These are phyloP conservation scores for Myxozyma neotropica DNA, from an alignment of 805 yeast species.

Conservation along the genomic window DNA sequence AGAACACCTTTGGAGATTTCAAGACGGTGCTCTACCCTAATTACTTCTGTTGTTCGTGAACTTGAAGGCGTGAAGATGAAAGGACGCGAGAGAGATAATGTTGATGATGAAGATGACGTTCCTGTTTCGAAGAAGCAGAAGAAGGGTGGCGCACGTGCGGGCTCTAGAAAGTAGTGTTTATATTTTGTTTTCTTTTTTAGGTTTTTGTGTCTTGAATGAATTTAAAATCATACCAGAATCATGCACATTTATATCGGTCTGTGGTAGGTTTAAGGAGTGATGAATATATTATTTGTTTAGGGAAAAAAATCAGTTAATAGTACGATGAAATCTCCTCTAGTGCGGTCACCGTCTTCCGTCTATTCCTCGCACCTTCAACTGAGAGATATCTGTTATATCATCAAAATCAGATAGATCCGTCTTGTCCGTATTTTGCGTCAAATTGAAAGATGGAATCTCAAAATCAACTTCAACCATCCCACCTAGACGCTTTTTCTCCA, in stretches of 20 bases:
- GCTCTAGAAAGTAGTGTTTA: slow-evolving; percentile 2
- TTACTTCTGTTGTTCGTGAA: slow-evolving; percentile 76
- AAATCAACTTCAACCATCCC: slow-evolving; percentile 11
- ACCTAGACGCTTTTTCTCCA: not conserved
- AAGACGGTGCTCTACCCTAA: slow-evolving; percentile 77
- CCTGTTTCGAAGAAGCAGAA: slow-evolving; percentile 21
- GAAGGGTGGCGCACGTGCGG: slow-evolving; percentile 10
- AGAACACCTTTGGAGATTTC: slow-evolving; percentile 76
- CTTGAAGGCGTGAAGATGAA: slow-evolving; percentile 47
- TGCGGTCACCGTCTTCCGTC: not conserved
- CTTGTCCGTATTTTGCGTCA: slow-evolving; percentile 16
- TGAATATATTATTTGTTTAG: not conserved
- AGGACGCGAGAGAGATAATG: slow-evolving; percentile 21
- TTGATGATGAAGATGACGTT: slow-evolving; percentile 26
- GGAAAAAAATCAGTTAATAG: too few relatives aligned
- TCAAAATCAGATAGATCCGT: slow-evolving; percentile 3
- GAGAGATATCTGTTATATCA: slow-evolving; percentile 3
- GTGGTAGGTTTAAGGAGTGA: not conserved
- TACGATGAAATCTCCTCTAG: too few relatives aligned
- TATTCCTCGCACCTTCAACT: not conserved
- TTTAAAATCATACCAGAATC: not conserved
- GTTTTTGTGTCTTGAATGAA: not conserved
- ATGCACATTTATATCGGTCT: too few relatives aligned
- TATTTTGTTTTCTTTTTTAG: not conserved
- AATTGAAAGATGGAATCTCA: slow-evolving; percentile 12